Evolutionary conservation across 768 basidiomycete genomes (phyloP).

Genomic region (Tylopilus rubrobrunneus): DNA sequence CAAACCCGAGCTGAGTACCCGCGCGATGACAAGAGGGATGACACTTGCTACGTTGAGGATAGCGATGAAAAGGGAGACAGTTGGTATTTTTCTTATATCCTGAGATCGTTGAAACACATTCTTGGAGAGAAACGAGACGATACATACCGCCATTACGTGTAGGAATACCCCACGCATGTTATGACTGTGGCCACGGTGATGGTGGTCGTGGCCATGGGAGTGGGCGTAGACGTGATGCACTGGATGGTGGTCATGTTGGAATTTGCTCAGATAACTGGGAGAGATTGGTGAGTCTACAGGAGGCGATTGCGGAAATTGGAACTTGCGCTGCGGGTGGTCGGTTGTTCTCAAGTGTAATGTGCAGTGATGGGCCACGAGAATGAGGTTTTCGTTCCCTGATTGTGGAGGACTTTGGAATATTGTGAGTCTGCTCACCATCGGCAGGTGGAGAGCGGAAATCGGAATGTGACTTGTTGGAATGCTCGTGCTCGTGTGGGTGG

Average conservation of each 20-base stretch:
- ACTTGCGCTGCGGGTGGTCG: conserved; percentile 16
- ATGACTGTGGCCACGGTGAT: conserved; percentile 86
- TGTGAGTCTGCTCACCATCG: conserved; percentile 6
- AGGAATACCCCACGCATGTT: conserved; percentile 99
- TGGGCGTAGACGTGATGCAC: conserved; percentile 47
- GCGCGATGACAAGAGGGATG: conserved; percentile 88
- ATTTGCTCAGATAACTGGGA: conserved; percentile 53
- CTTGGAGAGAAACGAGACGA: background rate
- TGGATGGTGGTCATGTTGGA: conserved; percentile 46
- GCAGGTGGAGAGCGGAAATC: conserved; percentile 14
- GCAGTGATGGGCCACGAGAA: conserved; percentile 39
- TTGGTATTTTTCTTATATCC: conserved; percentile 67
- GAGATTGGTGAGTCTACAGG: conserved; percentile 53
- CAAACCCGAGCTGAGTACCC: conserved; percentile 82
- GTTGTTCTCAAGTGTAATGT: conserved; percentile 29
- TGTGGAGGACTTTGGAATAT: conserved; percentile 9
- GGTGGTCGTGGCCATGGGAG: conserved; percentile 48
- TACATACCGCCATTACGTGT: conserved; percentile 88
- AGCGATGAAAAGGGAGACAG: conserved; percentile 96
- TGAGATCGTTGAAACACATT: conserved; percentile 28
- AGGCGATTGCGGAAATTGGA: conserved; percentile 26
- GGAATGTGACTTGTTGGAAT: conserved; percentile 20
- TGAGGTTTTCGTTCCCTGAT: conserved; percentile 34
- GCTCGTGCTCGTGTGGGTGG: conserved; percentile 28
- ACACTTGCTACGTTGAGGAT: conserved; percentile 93